Base-by-base conservation (phyloP, 805 yeast genomes). In the Danielia oregonensis region DNA sequence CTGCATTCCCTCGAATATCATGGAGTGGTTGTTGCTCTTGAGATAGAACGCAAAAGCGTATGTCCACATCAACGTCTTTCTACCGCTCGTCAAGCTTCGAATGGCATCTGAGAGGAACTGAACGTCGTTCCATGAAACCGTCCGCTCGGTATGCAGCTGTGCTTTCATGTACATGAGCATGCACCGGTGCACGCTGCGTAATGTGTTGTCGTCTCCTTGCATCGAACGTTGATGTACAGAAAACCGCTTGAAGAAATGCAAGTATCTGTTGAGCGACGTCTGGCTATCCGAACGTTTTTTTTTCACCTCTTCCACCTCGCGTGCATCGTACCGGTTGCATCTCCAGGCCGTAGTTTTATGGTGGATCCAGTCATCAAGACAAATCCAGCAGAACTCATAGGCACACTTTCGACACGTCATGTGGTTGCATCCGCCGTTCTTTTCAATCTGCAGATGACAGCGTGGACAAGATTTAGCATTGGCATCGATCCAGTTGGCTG, bases 381-480 rank as follows among this genome's bases (percentile, higher is more conserved):
- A 93, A 25, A 89, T 78, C 98, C 98, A 93, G 59, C 98, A 93
- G 54, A 88, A 93, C 54, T 89, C 86, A 55, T 76, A 61, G 9
- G 57, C 53, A 57, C 98, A 93, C 39, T 78, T 80, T 3, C 75
- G 67, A 57, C 98, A 93, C 1, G 79, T 73, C 96, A 93, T 91
- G 61, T 93, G 98, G 59, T 91, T 91, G 62, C 98, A 93, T 0
- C 98, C 98, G 15, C 97, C 97, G 54, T 84, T 84, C 51, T 91
- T 88, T 54, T 93, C 97, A 43, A 91, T 93, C 18, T 78, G 66
- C 1, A 87, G 65, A 7, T 65, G 63, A 63, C 98, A 93, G 51
- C 76, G 76, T 0, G 96, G 95, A 57, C 98, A 93, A 29, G 76
- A 74, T 47, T 86, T 82, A 1, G 98, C 87, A 55, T 91, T 81